Evolutionary conservation across 345 rosid species (phyloP), one percentile per base, ranked within the genome.

Genomic region (Conringia planisiliqua): DNA sequence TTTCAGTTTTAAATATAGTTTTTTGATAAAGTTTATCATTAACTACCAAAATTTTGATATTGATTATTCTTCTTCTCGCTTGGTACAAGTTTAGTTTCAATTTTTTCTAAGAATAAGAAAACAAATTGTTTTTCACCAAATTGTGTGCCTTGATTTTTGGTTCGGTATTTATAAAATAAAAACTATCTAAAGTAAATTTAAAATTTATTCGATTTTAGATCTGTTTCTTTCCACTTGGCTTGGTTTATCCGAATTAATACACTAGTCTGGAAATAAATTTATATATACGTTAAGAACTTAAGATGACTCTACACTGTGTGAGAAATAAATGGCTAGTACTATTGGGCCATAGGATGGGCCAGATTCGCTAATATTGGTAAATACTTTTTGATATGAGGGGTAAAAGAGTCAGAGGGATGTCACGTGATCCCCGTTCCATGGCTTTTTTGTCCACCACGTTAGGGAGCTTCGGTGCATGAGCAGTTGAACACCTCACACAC

Each of bases 391-490:
- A 40, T 5, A 9, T 3, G 9, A 62, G 44, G 66, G 71, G 66
- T 76, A 76, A 70, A 27, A 18, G 0, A 24, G 59, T 43, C 44
- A 29, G n/a, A 54, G 48, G 7, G 6, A 56, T 29, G 20, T 77
- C 76, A 77, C 75, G 71, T 76, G 80, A 76, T 7, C 75, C 74
- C 66, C 71, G 75, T 69, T 76, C 35, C 66, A 55, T 62, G 71
- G 71, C 75, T 69, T 62, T 76, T 76, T 22, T 61, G 78, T 42
- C 55, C 67, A 75, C 79, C 74, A 75, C 79, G 74, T 76, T 76
- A 76, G 32, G 57, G 59, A 59, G 46, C 62, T 75, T 67, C 29
- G 29, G 73, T 68, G 79, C 79, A 68, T 75, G 68, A 75, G 73
- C 67, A 67, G 73, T 75, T 59, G 71, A 39, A 50, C 47, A 66